Base-by-base conservation (phyloP, 2,329 filamentous ascomycete species). In the Ophiostoma sp. region DNA sequence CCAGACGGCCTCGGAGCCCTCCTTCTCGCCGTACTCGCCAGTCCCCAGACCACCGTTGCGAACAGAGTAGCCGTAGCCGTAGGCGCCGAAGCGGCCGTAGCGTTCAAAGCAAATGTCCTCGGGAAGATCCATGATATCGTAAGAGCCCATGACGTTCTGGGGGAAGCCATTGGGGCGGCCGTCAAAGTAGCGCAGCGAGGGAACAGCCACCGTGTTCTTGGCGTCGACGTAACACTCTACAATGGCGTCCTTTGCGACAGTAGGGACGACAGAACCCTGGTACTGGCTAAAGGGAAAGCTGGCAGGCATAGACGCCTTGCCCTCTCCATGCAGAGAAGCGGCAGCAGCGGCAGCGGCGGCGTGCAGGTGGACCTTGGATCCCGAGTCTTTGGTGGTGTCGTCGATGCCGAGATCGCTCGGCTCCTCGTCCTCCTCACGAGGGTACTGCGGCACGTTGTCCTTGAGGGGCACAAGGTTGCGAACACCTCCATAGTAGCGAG, bases 101-200 rank as follows among this genome's bases (percentile, higher is more conserved):
- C 95, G 86, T 75, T 99, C 95, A 77, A 97, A 97, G 80, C 95
- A 99, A 66, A 97, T 87, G 76, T 96, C 90, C 74, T 96, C 87
- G 23, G 90, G 87, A 48, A 98, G 81, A 0, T 89, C 90, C 15
- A 98, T 80, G 57, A 94, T 79, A 11, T 93, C 88, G 76, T 97
- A 94, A 0, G 93, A 96, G n/a, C 95, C 95, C 76, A 94, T 86
- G 1, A 92, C 87, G 71, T 93, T 87, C 67, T 95, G 87, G 0
- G 95, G 95, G 78, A 96, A 96, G 0, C 94, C 94, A 71, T 86
- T 84, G 0, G 93, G 91, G 2, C 95, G 86, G 3, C 94, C 94
- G 13, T 89, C 83, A 75, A 91, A 94, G 74, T 90, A 90, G 27
- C 88, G 88, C 64, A 97, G 81, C 5, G 84, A 79, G 0, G 94